Conservation (phyloP, 305 asterid species). For the Solanum hybrid region DNA sequence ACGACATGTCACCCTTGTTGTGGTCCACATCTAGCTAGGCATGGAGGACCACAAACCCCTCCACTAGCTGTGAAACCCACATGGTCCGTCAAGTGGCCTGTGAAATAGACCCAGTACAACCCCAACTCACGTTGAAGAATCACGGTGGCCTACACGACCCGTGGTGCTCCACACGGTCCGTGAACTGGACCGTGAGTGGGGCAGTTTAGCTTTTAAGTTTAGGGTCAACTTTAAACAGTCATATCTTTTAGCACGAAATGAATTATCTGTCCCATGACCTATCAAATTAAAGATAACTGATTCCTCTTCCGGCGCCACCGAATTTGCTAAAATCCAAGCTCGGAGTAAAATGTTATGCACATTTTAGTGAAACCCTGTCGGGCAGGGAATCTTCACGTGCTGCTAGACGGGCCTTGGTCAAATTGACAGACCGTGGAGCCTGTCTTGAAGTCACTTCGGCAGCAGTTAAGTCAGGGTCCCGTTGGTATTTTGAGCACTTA, state of each 20-base stretch:
- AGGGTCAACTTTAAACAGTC: background rate
- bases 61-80: background rate
- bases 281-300: no score
- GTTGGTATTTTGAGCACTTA: background rate
- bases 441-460: background rate
- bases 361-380: no score
- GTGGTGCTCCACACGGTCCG: background rate
- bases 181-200: background rate
- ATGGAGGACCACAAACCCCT: background rate
- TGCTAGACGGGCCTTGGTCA: no score
- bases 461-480: background rate
- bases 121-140: background rate
- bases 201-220: background rate
- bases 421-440: background rate
- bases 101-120: background rate
- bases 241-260: background rate
- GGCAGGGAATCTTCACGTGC: no score
- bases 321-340: no score
- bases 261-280: background rate
- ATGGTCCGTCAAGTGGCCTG: background rate
- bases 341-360: no score
- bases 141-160: background rate
- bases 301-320: no score
- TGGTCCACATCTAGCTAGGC: background rate
- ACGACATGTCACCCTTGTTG: background rate